Base-by-base conservation (phyloP, 1,284 basidiomycete species). In the Neotropicomus parvogracilis region DNA sequence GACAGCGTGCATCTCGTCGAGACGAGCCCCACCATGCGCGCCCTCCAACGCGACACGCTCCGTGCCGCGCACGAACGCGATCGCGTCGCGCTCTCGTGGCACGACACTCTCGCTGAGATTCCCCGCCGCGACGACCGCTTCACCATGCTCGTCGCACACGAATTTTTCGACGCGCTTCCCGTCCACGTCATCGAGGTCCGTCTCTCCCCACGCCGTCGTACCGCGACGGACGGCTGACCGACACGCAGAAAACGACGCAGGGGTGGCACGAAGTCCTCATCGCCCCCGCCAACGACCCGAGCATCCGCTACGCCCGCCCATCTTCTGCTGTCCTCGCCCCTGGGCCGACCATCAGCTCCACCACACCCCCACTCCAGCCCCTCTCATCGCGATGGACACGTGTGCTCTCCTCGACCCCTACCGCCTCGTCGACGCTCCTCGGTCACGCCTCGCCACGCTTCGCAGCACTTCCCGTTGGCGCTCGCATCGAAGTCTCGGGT, bases 151-250 rank as follows among this genome's bases (percentile, higher is more conserved):
- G 71, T 97, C 7, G 97, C 95, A 0, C 95, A 99, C 66, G 97
- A 99, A 64, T 97, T 99, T 70, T 98, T 99, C 55, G 97, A 99
- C 63, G 95, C 95, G 0, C 75, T 99, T 41, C 95, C 95, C 0
- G 85, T 97, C 41, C 91, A 97, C 66, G 73, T 95, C 27, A 75
- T 99, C 39, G 85, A 97, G 74, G 92, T 91, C 57, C 12, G 71
- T 62, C 13, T 10, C 3, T 14, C 34, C 4, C 29, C 11, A 21
- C 10, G 21, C n/a, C 26, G 14, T 9, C 13, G 21, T 20, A 14
- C 34, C n/a, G 3, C 5, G 11, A 28, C 27, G 14, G 3, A 28
- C 13, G 31, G 28, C 38, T 26, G 29, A 42, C 14, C 11, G 0
- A 4, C 36, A 13, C 47, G 91, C 49, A 92, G 89, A 89, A 82